Evolutionary conservation across 2,329 filamentous ascomycete genomes (phyloP).

Genomic region (Pseudocercospora musae): DNA sequence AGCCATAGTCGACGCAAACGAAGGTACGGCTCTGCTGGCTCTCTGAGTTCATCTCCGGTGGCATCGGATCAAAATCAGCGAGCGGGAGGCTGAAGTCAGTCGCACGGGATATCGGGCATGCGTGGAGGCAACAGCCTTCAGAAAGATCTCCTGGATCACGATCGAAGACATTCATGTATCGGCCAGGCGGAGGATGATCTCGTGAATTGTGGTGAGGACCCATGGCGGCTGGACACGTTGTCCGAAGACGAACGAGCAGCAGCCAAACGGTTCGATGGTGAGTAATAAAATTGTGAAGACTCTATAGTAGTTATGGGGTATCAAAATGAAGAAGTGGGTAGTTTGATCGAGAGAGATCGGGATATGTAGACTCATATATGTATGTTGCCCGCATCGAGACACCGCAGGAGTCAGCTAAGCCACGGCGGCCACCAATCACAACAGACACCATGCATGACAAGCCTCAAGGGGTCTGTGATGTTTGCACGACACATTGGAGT

Average conservation of each 20-base stretch:
- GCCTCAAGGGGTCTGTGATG: background rate
- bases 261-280: background rate
- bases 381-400: background rate
- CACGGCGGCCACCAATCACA: background rate
- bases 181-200: too few species aligned
- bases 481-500: background rate
- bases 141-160: too few species aligned
- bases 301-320: too few species aligned
- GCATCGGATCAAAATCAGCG: background rate
- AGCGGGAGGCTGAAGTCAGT: too few species aligned
- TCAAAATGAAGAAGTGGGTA: background rate
- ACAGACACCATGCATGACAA: background rate
- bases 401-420: background rate
- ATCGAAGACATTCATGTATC: too few species aligned
- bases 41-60: background rate
- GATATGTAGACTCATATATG: background rate
- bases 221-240: background rate
- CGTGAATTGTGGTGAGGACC: too few species aligned
- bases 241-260: background rate
- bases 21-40: background rate
- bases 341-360: too few species aligned
- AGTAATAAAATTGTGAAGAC: too few species aligned
- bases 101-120: too few species aligned
- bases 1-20: background rate
- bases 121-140: too few species aligned